Evolutionary conservation across 352 stramenopile genomes (phyloP).

Genomic region (Pythium phragmitis): DNA sequence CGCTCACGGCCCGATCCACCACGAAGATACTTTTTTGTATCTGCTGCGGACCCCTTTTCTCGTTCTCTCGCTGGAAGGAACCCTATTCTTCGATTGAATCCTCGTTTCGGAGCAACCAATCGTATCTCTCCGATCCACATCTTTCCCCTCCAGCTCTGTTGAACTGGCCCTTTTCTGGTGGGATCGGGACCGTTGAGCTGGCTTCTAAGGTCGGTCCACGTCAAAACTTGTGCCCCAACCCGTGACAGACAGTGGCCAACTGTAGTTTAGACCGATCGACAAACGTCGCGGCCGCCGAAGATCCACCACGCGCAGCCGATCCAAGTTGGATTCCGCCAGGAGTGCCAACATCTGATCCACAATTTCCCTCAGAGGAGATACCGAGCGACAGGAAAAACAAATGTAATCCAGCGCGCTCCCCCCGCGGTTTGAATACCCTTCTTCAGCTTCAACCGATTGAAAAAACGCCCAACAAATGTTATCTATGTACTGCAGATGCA

Average conservation of each 20-base stretch:
- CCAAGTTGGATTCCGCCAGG: neutral
- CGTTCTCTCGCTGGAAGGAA: constrained; percentile 1
- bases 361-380: neutral
- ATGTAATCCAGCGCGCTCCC: constrained; percentile 10
- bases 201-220: constrained; percentile 29
- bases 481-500: too few species aligned
- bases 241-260: constrained; percentile 28
- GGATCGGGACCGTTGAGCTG: constrained; percentile 20
- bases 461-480: too few species aligned
- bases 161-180: constrained; percentile 25
- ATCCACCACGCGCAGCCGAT: constrained; percentile 8
- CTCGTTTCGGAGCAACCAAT: constrained; percentile 22
- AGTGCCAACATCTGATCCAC: constrained; percentile 11
- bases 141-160: constrained; percentile 27
- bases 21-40: constrained; percentile 36
- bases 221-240: constrained; percentile 17
- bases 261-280: constrained; percentile 17
- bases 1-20: constrained; percentile 13
- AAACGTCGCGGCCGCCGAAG: constrained; percentile 17
- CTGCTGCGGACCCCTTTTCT: constrained; percentile 15
- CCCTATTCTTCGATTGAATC: constrained; percentile 35
- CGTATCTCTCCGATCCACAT: constrained; percentile 20
- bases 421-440: too few species aligned
- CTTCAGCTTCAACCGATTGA: too few species aligned
- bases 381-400: constrained; percentile 15